Base-by-base conservation (phyloP, 805 yeast species). In the Candida nonsorbophila region DNA sequence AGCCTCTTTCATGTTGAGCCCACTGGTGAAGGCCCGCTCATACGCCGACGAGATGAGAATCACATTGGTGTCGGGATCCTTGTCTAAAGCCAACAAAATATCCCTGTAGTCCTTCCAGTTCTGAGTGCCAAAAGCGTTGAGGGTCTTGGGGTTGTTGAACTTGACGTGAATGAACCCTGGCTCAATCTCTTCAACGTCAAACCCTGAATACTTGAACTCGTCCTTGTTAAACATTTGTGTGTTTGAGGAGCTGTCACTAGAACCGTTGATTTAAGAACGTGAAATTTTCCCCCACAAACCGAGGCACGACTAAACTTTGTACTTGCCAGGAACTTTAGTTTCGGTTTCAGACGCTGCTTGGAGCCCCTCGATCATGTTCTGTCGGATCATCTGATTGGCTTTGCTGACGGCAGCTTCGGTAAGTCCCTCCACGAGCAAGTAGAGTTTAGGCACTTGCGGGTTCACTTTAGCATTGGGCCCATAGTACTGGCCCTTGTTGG, bases 401-500 rank as follows among this genome's bases (percentile, higher is more conserved):
- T 68, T 62, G 22, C 59, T 51, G 2, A 86, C 81, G 5, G 77
- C 65, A 10, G 57, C 52, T 29, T 78, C 81, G 5, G 72, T 73
- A 10, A 69, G 69, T 2, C 90, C 87, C 51, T 90, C 97, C 18
- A 90, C 75, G 14, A 83, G 62, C 11, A 90, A 56, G 41, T 82
- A 83, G 32, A 90, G 59, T 53, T 85, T 87, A 20, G 80, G 86
- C 11, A 65, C 62, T 4, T 66, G 62, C 15, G 42, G 34, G 11
- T 72, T 63, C 0, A 86, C 79, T 28, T 51, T 54, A 13, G 50
- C 41, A 24, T 47, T 49, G 1, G 64, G 58, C 1, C 62, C 51
- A 39, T 82, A 80, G 47, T 61, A 87, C 37, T 72, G 74, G 10
- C 98, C 98, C 47, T 78, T 84, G 30, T 77, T 75, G 1, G 96